phyloP scores from a whole-genome alignment of 176 grass and related monocot species.

The Tillandsia leiboldiana region DNA sequence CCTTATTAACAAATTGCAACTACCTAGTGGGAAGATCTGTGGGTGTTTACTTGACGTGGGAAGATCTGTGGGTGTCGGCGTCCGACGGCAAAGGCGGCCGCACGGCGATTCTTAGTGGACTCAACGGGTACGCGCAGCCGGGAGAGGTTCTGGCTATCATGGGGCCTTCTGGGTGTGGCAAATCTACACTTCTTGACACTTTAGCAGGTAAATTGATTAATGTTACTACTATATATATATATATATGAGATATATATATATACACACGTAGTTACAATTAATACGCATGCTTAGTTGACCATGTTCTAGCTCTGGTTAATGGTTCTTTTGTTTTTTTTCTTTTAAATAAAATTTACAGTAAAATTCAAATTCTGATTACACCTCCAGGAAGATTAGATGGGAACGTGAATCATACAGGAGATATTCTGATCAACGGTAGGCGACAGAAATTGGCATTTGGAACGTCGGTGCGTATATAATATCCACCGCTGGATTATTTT shows the following conservation, averaged over 20 bases:
- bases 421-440: constrained; percentile 69
- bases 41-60: constrained; percentile 44
- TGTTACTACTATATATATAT: background rate
- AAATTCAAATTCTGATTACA: background rate
- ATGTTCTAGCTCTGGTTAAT: background rate
- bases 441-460: constrained; percentile 61
- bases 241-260: background rate
- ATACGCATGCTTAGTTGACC: background rate
- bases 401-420: constrained; percentile 51
- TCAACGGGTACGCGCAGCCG: constrained; percentile 26
- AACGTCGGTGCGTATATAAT: constrained; percentile 34
- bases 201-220: constrained; percentile 47
- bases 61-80: constrained; percentile 33
- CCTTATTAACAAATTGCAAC: no score
- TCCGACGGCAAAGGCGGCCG: background rate
- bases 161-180: constrained; percentile 47
- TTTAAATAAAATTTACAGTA: background rate
- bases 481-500: background rate
- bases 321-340: background rate
- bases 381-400: constrained; percentile 51
- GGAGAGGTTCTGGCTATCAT: constrained; percentile 43
- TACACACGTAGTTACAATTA: no score
- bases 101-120: constrained; percentile 22
- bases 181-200: constrained; percentile 44
- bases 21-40: no score